A percentile compares a stretch with the other conserved stretches of the same genome.
These are phyloP conservation scores for Phytopythium kandeliae DNA, from an alignment of 352 stramenopile genomes.

Conservation along the genomic window DNA sequence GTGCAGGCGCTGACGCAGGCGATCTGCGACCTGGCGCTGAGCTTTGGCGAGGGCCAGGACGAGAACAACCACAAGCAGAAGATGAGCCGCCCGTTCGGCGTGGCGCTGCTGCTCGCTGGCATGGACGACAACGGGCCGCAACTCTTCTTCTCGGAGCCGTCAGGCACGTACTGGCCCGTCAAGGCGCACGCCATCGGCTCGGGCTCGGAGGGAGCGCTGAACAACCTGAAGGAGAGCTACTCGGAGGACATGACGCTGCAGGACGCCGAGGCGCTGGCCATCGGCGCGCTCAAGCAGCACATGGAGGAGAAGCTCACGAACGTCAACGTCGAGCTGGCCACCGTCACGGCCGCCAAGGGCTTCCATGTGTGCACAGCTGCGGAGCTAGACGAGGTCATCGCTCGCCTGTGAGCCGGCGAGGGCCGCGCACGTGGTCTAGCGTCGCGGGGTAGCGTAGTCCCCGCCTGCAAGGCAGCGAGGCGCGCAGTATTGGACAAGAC, in stretches of 20 bases:
- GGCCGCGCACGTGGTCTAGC: background rate
- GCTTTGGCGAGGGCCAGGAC: conserved; percentile 90
- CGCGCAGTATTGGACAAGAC: no score
- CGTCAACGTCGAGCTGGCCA: conserved; percentile 98
- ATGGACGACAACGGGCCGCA: conserved; percentile 93
- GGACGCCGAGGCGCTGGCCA: conserved; percentile 95
- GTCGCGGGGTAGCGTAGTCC: no score
- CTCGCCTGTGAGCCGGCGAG: conserved; percentile 46
- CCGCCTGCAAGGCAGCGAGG: conserved; percentile 41
- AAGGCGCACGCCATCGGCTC: conserved; percentile 99
- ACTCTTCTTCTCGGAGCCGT: conserved; percentile 97
- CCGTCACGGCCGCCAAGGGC: conserved; percentile 92
- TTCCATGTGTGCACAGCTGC: conserved; percentile 94
- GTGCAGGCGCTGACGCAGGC: conserved; percentile 98
- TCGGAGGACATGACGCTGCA: conserved; percentile 93
- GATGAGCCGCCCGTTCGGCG: conserved; percentile 98
- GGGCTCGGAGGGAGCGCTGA: conserved; percentile 96
- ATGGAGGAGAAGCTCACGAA: conserved; percentile 99
- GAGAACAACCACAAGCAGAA: conserved; percentile 96
- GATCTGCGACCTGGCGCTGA: conserved; percentile 98
- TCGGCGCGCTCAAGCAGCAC: conserved; percentile 97
- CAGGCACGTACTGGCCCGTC: conserved; percentile 97
- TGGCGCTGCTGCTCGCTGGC: conserved; percentile 96
- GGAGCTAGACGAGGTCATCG: conserved; percentile 92
- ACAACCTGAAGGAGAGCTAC: conserved; percentile 98